Evolutionary conservation across 2,329 filamentous ascomycete species (phyloP), one percentile per base, ranked within the genome.

Genomic region (Kalmusia sp.): DNA sequence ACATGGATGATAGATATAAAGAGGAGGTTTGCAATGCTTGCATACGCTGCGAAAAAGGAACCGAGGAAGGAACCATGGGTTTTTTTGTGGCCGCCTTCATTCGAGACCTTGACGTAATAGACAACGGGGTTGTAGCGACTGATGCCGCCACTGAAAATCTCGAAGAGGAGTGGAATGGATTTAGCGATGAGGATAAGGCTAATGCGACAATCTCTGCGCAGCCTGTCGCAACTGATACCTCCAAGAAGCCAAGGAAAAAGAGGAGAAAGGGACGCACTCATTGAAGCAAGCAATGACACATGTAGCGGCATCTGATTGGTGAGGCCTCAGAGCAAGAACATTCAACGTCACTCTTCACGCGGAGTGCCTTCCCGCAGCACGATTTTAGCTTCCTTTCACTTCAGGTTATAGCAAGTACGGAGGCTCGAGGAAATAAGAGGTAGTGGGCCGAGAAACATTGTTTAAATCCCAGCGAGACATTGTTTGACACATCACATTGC

Each of bases 41-140:
- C 67, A 88, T 97, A 51, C 82, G 93, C 53, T 91, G 91, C 27
- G 88, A 90, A 72, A 90, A 93, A 63, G 90, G 86, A 22, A 92
- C 93, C 62, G 87, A 87, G 8, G 85, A 89, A 58, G 92, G 92
- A 0, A 90, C 93, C 1, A 96, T 97, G 84, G 93, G 95, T 0
- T 98, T 99, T 75, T 99, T 99, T 65, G 90, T 97, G 17, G 92
- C 87, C n/a, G 91, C 84, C 0, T 96, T 99, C 74, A 83, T 91
- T 3, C 81, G 90, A 48, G 84, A 89, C 37, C 55, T 49, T 2
- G 55, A 35, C 17, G 34, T 25, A 33, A 48, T 22, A 17, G 39
- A 9, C 15, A 33, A 51, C 12, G 51, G 48, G 19, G 41, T 38
- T 34, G 15, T 15, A 15, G 48, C 51, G 21, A 35, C 30, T 2